These are phyloP conservation scores for Ocimum tenuiflorum DNA, from an alignment of 257 asterid species.

Conservation along the genomic window DNA sequence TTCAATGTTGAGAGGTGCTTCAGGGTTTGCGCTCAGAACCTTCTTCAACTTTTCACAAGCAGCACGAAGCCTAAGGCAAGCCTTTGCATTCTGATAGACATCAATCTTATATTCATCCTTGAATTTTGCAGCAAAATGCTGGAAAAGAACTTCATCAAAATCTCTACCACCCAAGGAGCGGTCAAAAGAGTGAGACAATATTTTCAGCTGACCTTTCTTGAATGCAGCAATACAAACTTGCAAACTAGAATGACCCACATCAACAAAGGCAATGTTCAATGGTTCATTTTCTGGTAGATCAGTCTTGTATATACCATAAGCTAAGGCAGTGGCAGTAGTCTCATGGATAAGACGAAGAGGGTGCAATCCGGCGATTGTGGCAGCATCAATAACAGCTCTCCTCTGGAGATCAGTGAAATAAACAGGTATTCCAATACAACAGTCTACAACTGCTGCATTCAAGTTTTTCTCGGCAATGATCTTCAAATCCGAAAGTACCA, in stretches of 20 bases:
- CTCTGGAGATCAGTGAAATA: constrained; percentile 96
- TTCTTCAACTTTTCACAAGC: constrained; percentile 84
- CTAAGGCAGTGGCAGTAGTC: constrained; percentile 96
- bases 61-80: constrained; percentile 90
- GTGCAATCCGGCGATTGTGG: constrained; percentile 86
- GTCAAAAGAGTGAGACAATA: constrained; percentile 84
- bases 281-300: constrained; percentile 85
- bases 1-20: constrained; percentile 87
- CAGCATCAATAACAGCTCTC: constrained; percentile 88
- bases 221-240: constrained; percentile 93
- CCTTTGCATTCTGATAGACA: constrained; percentile 80
- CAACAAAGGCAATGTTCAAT: constrained; percentile 74
- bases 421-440: constrained; percentile 89
- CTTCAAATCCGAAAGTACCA: constrained; percentile 78
- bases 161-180: constrained; percentile 91
- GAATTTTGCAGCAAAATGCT: constrained; percentile 82
- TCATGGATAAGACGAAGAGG: constrained; percentile 90
- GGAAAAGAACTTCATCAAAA: constrained; percentile 84
- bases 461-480: constrained; percentile 79
- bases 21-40: constrained; percentile 88
- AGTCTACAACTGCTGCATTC: constrained; percentile 83
- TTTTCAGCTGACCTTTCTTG: constrained; percentile 91
- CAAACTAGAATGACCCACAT: constrained; percentile 81
- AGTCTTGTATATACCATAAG: constrained; percentile 90
- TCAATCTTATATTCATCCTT: constrained; percentile 92